These are phyloP conservation scores for Cyberlindnera petersonii DNA, from an alignment of 805 yeast genomes.

Conservation along the genomic window DNA sequence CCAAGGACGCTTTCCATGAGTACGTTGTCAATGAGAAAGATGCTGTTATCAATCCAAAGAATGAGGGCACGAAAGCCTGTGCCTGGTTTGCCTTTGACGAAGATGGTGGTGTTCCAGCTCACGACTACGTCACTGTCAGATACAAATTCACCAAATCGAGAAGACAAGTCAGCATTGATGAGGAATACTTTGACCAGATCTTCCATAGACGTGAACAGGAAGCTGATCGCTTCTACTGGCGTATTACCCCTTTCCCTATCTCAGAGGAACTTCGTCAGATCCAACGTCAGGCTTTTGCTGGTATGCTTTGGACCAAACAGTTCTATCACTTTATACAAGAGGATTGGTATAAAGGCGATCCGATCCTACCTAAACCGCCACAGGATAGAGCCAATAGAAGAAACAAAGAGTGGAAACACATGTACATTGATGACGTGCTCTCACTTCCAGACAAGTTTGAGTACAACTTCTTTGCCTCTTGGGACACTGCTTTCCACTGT, in stretches of 20 bases:
- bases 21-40: constrained; percentile 58
- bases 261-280: constrained; percentile 74
- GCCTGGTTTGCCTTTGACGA: constrained; percentile 81
- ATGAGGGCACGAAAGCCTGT: constrained; percentile 74
- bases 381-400: constrained; percentile 81
- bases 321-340: constrained; percentile 82
- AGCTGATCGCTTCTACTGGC: constrained; percentile 91
- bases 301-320: constrained; percentile 90
- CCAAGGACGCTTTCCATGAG: constrained; percentile 92
- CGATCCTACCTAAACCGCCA: constrained; percentile 74
- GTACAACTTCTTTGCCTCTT: constrained; percentile 92
- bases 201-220: constrained; percentile 74
- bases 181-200: constrained; percentile 64
- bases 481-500: constrained; percentile 97
- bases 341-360: constrained; percentile 87
- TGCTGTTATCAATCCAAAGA: constrained; percentile 64
- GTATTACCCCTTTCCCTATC: constrained; percentile 79
- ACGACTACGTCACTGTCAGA: constrained; percentile 81
- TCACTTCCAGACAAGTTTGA: constrained; percentile 96
- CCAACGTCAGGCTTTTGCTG: constrained; percentile 93
- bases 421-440: constrained; percentile 81
- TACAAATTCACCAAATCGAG: constrained; percentile 55
- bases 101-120: constrained; percentile 76
- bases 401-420: constrained; percentile 83
- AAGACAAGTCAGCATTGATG: constrained; percentile 41